Evolutionary conservation across 345 rosid species (phyloP).

Genomic region (Aethionema arabicum): DNA sequence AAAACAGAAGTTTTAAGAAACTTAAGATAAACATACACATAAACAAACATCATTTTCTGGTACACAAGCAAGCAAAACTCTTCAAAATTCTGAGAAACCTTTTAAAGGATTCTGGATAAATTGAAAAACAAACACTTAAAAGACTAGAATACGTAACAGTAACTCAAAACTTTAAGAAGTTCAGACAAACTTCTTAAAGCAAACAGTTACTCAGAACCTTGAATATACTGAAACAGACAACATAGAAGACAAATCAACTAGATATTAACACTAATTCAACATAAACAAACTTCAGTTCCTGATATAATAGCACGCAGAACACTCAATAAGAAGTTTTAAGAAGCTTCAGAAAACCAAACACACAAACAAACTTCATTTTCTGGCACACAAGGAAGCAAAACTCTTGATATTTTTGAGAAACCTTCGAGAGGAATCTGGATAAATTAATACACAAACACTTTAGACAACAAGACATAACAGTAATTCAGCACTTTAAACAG

Average conservation of each 20-base stretch:
- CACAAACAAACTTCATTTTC: constrained; percentile 5
- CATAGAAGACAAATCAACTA: not conserved
- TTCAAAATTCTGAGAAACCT: not conserved
- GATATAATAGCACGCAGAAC: not conserved
- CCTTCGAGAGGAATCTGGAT: not conserved
- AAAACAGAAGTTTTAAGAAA: too few relatives aligned
- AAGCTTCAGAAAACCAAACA: not conserved
- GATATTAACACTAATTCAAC: not conserved
- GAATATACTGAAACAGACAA: constrained; percentile 48
- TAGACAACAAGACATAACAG: too few relatives aligned
- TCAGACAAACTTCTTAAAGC: too few relatives aligned
- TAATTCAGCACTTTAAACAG: too few relatives aligned
- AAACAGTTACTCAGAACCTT: constrained; percentile 31
- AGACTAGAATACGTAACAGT: too few relatives aligned
- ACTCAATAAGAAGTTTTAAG: too few relatives aligned
- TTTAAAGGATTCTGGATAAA: not conserved
- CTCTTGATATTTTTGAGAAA: not conserved
- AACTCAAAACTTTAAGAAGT: too few relatives aligned
- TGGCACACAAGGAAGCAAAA: constrained; percentile 26
- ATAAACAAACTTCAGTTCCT: not conserved
- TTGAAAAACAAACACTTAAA: too few relatives aligned
- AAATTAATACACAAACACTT: not conserved
- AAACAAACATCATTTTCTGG: constrained; percentile 30
- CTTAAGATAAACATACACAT: not conserved
- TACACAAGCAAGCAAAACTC: constrained; percentile 30